phyloP scores from a whole-genome alignment of 2,329 filamentous ascomycete species.

The Hymenoscyphus fructigenus region DNA sequence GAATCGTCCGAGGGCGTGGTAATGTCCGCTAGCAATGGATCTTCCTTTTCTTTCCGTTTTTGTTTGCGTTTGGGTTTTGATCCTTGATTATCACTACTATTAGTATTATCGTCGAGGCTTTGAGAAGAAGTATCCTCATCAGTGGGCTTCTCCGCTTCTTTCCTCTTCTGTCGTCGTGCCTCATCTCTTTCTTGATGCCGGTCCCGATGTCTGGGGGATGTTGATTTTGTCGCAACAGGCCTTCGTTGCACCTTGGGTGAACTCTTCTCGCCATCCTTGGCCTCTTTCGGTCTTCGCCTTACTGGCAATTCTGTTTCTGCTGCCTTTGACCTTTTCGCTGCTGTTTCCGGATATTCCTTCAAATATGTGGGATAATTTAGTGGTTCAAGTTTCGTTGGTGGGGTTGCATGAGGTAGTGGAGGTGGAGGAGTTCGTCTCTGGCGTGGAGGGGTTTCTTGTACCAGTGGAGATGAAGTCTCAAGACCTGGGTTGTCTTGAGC shows the following conservation, averaged over 20 bases:
- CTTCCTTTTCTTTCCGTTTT: slow-evolving; percentile 37
- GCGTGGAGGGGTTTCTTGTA: slow-evolving; percentile 25
- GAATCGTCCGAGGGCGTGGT: slow-evolving; percentile 47
- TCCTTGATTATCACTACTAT: slow-evolving; percentile 29
- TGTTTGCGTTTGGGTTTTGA: slow-evolving; percentile 30
- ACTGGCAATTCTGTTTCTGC: slow-evolving; percentile 32
- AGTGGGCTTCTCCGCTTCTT: slow-evolving; percentile 21
- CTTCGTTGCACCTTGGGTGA: slow-evolving; percentile 32
- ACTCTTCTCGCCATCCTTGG: slow-evolving; percentile 17
- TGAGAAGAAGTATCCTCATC: slow-evolving; percentile 33
- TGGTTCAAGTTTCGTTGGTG: slow-evolving; percentile 39
- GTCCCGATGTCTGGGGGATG: slow-evolving; percentile 35
- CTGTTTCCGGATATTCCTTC: slow-evolving; percentile 39
- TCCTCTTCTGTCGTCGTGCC: slow-evolving; percentile 25
- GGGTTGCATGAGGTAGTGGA: slow-evolving; percentile 27
- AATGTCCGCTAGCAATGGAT: slow-evolving; percentile 38
- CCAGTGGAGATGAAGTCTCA: slow-evolving; percentile 22
- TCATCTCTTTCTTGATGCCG: slow-evolving; percentile 30
- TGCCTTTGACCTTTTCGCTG: slow-evolving; percentile 28
- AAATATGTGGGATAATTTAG: slow-evolving; percentile 38
- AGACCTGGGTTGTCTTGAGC: slow-evolving; percentile 32
- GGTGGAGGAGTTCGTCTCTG: slow-evolving; percentile 35
- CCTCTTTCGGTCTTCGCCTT: slow-evolving; percentile 30
- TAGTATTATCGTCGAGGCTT: slow-evolving; percentile 35
- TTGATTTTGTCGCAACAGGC: slow-evolving; percentile 36